Evolutionary conservation across 2,329 filamentous ascomycete species (phyloP).

Genomic region (Sporothrix variecibatus): DNA sequence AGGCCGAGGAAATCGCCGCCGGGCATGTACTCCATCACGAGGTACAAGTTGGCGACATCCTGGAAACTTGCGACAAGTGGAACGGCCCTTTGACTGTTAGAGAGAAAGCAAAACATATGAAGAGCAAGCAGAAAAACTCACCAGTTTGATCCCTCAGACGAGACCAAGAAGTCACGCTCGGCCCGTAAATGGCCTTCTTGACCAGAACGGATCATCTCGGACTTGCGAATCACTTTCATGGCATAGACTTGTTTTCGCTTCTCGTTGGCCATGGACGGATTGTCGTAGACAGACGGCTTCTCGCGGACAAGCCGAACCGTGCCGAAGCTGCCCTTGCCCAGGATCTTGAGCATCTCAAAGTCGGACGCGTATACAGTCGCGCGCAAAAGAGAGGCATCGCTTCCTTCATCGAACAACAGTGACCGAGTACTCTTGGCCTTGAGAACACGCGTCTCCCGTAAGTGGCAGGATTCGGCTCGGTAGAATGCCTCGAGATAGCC

Average conservation of each 20-base stretch:
- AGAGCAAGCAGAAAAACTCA: slow-evolving; percentile 38
- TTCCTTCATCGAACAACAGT: neutral
- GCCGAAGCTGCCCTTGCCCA: slow-evolving; percentile 94
- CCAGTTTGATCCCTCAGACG: slow-evolving; percentile 84
- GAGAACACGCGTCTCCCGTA: slow-evolving; percentile 71
- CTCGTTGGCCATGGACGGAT: neutral
- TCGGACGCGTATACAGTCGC: slow-evolving; percentile 43
- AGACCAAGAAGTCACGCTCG: slow-evolving; percentile 88
- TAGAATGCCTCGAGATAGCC: slow-evolving; percentile 61
- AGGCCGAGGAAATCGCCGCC: slow-evolving; percentile 91
- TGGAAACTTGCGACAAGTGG: slow-evolving; percentile 88
- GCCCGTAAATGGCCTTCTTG: slow-evolving; percentile 92
- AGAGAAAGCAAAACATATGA: neutral
- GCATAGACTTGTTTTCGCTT: slow-evolving; percentile 69
- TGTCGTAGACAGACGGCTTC: slow-evolving; percentile 39
- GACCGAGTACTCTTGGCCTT: slow-evolving; percentile 49
- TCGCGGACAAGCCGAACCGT: slow-evolving; percentile 84
- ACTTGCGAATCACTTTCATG: slow-evolving; percentile 97
- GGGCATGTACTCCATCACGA: slow-evolving; percentile 98
- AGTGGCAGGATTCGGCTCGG: slow-evolving; percentile 68
- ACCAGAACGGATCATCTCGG: slow-evolving; percentile 84
- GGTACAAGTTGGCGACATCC: slow-evolving; percentile 78
- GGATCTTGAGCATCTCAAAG: slow-evolving; percentile 79
- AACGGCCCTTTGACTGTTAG: slow-evolving; percentile 64
- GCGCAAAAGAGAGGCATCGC: neutral